These are phyloP conservation scores for Thymus quinquecostatus DNA, from an alignment of 257 asterid species.

Conservation along the genomic window DNA sequence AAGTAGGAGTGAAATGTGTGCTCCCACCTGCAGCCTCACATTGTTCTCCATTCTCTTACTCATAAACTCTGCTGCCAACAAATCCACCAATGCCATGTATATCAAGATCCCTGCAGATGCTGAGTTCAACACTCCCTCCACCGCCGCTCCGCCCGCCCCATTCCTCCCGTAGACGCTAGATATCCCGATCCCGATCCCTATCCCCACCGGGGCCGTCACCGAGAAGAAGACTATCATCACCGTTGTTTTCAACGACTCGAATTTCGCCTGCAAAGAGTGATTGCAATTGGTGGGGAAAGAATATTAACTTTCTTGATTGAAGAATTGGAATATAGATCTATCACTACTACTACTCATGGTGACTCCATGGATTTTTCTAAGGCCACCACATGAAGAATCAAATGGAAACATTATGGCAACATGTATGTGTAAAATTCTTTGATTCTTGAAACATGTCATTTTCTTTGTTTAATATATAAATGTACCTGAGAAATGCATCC, in stretches of 20 bases:
- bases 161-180: slow-evolving; percentile 41
- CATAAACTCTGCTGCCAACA: slow-evolving; percentile 65
- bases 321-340: slow-evolving; percentile 31
- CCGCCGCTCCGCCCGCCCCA: slow-evolving; percentile 34
- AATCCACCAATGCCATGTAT: slow-evolving; percentile 65
- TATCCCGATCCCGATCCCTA: slow-evolving; percentile 55
- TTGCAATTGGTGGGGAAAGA: slow-evolving; percentile 28
- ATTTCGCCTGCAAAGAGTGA: slow-evolving; percentile 39
- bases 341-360: slow-evolving; percentile 22
- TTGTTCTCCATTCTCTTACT: slow-evolving; percentile 47
- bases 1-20: slow-evolving; percentile 47
- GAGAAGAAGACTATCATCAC: slow-evolving; percentile 52
- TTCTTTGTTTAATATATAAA: background rate
- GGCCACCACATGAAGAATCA: slow-evolving; percentile 24
- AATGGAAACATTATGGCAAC: slow-evolving; percentile 45
- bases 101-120: slow-evolving; percentile 60
- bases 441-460: slow-evolving; percentile 31
- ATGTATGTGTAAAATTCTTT: slow-evolving; percentile 8
- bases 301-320: slow-evolving; percentile 28
- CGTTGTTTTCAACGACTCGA: slow-evolving; percentile 41
- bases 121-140: slow-evolving; percentile 51
- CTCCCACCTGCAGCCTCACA: slow-evolving; percentile 48
- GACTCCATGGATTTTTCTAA: slow-evolving; percentile 20
- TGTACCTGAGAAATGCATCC: slow-evolving; percentile 68
- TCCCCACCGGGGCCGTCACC: slow-evolving; percentile 53